Evolutionary conservation across 257 asterid species (phyloP).

Genomic region (Solanum virginianum): DNA sequence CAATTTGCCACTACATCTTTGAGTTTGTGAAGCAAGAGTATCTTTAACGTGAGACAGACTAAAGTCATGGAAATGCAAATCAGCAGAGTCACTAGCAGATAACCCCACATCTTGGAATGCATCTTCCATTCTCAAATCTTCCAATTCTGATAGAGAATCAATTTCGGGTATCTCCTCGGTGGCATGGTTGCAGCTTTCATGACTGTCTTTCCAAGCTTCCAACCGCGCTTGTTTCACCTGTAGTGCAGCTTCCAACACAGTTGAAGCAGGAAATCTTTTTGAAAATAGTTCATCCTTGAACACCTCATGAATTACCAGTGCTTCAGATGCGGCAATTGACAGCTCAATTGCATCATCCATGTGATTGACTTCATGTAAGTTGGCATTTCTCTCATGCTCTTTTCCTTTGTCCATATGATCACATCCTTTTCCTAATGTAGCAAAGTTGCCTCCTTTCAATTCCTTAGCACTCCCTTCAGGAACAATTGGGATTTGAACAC

Average conservation of each 20-base stretch:
- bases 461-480: conserved; percentile 13
- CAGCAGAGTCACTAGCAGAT: conserved; percentile 8
- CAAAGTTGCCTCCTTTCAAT: not conserved
- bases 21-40: conserved; percentile 31
- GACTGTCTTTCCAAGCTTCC: conserved; percentile 27
- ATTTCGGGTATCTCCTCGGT: conserved; percentile 15
- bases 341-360: conserved; percentile 39
- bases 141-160: conserved; percentile 44
- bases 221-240: conserved; percentile 67
- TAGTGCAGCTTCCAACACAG: conserved; percentile 70
- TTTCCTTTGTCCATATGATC: conserved; percentile 14
- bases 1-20: conserved; percentile 6
- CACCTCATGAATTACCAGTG: conserved; percentile 60
- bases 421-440: conserved; percentile 13
- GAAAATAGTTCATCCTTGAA: conserved; percentile 19
- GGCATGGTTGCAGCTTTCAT: conserved; percentile 2
- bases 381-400: conserved; percentile 14
- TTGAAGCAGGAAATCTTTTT: conserved; percentile 33
- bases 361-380: conserved; percentile 23
- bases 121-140: conserved; percentile 53
- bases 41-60: conserved; percentile 49
- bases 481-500: conserved; percentile 16
- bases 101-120: conserved; percentile 56
- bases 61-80: conserved; percentile 14
- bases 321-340: conserved; percentile 79